A percentile compares a stretch with the other conserved stretches of the same genome.
Evolutionary conservation across 2,329 filamentous ascomycete species (phyloP).

Genomic region (Alternaria alternata): DNA sequence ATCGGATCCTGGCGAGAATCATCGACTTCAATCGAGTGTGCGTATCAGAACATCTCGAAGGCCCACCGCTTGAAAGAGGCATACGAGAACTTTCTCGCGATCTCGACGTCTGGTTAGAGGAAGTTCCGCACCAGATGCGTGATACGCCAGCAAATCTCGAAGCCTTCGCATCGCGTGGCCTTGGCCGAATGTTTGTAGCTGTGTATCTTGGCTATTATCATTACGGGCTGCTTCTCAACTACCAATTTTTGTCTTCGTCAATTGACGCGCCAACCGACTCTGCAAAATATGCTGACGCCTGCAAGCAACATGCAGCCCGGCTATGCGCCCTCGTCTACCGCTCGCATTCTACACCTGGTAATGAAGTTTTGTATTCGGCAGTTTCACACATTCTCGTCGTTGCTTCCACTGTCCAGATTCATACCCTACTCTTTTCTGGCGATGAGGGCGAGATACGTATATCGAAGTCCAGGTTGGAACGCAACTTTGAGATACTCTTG

Average conservation of each 20-base stretch:
- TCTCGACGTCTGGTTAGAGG: constrained; percentile 30
- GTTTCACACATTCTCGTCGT: constrained; percentile 36
- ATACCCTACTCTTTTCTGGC: constrained; percentile 33
- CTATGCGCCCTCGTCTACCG: constrained; percentile 35
- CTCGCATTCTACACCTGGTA: constrained; percentile 28
- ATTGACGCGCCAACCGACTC: constrained; percentile 21
- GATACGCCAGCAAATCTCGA: constrained; percentile 34
- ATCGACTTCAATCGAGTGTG: constrained; percentile 35
- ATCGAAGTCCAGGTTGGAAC: constrained; percentile 33
- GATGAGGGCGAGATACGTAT: constrained; percentile 31
- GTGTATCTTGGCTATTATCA: constrained; percentile 37
- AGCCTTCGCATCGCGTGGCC: constrained; percentile 30
- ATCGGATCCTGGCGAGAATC: constrained; percentile 30
- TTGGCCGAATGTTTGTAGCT: constrained; percentile 34
- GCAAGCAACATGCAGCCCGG: constrained; percentile 32
- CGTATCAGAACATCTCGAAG: constrained; percentile 34
- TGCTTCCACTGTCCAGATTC: constrained; percentile 34
- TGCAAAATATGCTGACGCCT: constrained; percentile 29
- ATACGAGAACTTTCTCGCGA: constrained; percentile 29
- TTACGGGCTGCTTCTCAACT: constrained; percentile 34
- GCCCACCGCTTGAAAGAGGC: constrained; percentile 22
- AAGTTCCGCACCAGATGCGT: constrained; percentile 33
- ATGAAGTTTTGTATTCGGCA: constrained; percentile 33
- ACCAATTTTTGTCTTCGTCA: constrained; percentile 31
- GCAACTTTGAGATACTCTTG: constrained; percentile 35